Evolutionary conservation across 495 filamentous ascomycete genomes (phyloP), one percentile per base, ranked within the genome.

Genomic region (Chaetomium tenue): DNA sequence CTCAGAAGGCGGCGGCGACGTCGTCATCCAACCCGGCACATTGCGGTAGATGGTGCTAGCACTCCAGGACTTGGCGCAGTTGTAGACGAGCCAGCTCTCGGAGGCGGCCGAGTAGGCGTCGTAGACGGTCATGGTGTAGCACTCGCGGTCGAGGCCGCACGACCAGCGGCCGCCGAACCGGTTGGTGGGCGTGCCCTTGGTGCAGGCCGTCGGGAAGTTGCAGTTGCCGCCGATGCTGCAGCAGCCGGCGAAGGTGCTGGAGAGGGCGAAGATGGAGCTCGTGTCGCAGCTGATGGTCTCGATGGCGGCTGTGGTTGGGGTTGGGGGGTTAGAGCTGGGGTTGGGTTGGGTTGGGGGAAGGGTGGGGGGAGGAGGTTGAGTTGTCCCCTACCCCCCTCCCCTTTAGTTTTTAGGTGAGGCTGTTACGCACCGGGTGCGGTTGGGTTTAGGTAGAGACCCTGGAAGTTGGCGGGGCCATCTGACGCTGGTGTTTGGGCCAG

Each of bases 121-220:
- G 52, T 59, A 66, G 2, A 69, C 28, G 7, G 67, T 69, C 61
- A 69, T 66, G 22, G 64, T 64, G 26, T 54, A 62, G 56, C 64
- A 69, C 20, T 61, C 16, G 6, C 39, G 60, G 50, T 30, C 58
- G 5, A 42, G 26, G 26, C 20, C 58, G 58, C 51, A 15, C 48
- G 3, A 26, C 39, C 18, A 42, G 30, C 47, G 58, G 28, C 33
- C 37, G 37, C 60, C 60, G 20, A 18, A 16, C 12, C 58, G 58
- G 58, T 61, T 61, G 46, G 58, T 61, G 7, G 26, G 25, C 22
- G 3, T 39, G n/a, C 26, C 58, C 16, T 30, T 28, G 20, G 25
- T 9, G 47, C 58, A 61, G 12, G 58, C 58, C 23, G 58, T 61
- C 20, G 58, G 58, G 30, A 61, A 61, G 46, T 61, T 52, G 44